Evolutionary conservation across 2,329 filamentous ascomycete species (phyloP), one percentile per base, ranked within the genome.

Genomic region (Dissoconium aciculare): DNA sequence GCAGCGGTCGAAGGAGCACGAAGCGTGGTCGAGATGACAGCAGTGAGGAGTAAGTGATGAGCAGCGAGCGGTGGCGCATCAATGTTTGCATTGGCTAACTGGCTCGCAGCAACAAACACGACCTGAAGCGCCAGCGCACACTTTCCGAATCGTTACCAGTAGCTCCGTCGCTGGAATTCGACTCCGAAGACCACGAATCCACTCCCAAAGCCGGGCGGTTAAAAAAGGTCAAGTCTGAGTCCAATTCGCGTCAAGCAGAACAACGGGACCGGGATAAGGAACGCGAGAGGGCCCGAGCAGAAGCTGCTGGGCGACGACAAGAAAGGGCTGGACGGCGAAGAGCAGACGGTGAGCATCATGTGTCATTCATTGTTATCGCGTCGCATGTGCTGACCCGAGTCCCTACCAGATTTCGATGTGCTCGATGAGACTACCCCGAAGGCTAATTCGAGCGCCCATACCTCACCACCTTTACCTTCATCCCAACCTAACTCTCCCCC

Each of bases 21-120:
- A 98, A 98, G 60, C 68, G 89, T 48, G 77, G 75, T 38, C 72
- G 87, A 39, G 92, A 89, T 48, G 83, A 89, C 38, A 93, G 83
- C 40, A 92, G 83, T 39, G 84, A 94, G 68, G 82, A 92, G 87
- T 95, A 67, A 58, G 15, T 5, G 17, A 19, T 23, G 19, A n/a
- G n/a, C 26, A 19, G 2, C n/a, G n/a, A n/a, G n/a, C n/a, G n/a
- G n/a, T n/a, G n/a, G n/a, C n/a, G n/a, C n/a, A n/a, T n/a, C n/a
- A n/a, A n/a, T n/a, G n/a, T n/a, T n/a, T n/a, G n/a, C n/a, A n/a
- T 15, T 19, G 33, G 40, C 49, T 35, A 50, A 32, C 11, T 8
- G 12, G 6, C 5, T 8, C 8, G 34, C 30, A 92, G 83, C 44
- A 76, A 76, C 51, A 73, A 70, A 35, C 69, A 75, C 40, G 71